Base-by-base conservation (phyloP, 441 rosid species). In the Pelargonium exstipulatum region DNA sequence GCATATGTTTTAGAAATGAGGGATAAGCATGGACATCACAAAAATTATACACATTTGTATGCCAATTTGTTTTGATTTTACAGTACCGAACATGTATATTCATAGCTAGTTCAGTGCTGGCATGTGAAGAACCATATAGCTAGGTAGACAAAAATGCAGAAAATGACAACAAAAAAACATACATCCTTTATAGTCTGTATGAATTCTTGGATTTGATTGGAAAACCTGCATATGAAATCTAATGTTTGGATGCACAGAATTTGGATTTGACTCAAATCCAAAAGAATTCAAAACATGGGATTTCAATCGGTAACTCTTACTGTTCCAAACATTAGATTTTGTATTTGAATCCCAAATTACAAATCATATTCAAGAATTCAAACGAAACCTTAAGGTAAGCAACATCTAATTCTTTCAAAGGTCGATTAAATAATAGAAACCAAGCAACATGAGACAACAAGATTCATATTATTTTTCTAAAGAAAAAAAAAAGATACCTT, bases 401-500 rank as follows among this genome's bases (percentile, higher is more conserved):
- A 13, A 16, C 14, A n/a, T 37, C 5, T 1, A 62, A 14, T 62
- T 29, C 43, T 26, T 29, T 6, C 2, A 3, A 61, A 35, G 10
- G 40, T 24, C 40, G 0, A 3, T 24, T 13, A 61, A 12, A 29
- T 29, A 7, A 55, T 9, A 58, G 22, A 37, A 55, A 55, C 5
- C 24, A 37, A 45, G 32, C 10, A 69, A 57, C 40, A 16, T 40
- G 46, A 35, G 40, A 64, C 14, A n/a, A 48, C 65, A 76, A 58
- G 51, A 71, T 18, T 22, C 55, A 62, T 51, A 71, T 9, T 71
- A 76, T 58, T 35, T 63, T 48, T 46, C 5, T 49, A 46, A 68
- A 64, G 46, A 42, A 42, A 8, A 42, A 69, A 40, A 42, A 35
- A 35, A 42, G 65, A 51, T 83, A 94, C 99, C 95, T 91, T 72